Conservation (phyloP, 805 yeast genomes). For the Nakazawaea ernobii region DNA sequence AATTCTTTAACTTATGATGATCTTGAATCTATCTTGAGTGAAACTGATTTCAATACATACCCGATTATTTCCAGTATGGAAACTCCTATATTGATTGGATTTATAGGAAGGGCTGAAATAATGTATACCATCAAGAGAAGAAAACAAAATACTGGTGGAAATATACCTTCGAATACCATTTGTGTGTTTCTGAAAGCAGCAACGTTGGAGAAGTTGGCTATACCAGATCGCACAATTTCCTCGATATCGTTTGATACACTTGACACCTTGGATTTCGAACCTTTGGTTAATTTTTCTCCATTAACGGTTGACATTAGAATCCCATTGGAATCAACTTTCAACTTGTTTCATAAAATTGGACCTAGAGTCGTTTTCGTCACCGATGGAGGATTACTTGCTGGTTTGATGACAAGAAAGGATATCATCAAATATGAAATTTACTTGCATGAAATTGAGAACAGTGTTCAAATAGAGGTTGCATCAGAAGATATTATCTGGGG, state of each 20-base stretch:
- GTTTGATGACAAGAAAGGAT: constrained; percentile 84
- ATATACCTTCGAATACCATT: constrained; percentile 10
- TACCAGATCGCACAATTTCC: constrained; percentile 8
- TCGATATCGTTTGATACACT: too few relatives aligned
- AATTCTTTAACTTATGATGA: constrained; percentile 27
- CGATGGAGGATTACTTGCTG: constrained; percentile 54
- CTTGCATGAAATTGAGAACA: constrained; percentile 18
- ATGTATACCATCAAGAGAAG: constrained; percentile 21
- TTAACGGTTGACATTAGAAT: constrained; percentile 48
- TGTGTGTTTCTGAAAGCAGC: constrained; percentile 17
- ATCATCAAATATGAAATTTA: constrained; percentile 55
- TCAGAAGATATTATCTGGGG: constrained; percentile 24
- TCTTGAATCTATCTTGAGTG: constrained; percentile 27
- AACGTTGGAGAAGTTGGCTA: constrained; percentile 13
- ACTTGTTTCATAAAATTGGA: constrained; percentile 72
- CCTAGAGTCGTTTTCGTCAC: constrained; percentile 71
- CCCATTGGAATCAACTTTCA: constrained; percentile 55
- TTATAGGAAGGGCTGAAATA: constrained; percentile 37
- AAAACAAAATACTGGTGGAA: constrained; percentile 17
- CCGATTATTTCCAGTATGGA: constrained; percentile 44
- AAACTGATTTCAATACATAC: constrained; percentile 37
- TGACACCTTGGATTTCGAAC: constrained; percentile 20
- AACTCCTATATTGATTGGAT: constrained; percentile 38
- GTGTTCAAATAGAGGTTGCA: not conserved
- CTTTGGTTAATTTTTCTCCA: constrained; percentile 50